A percentile compares a stretch with the other conserved stretches of the same genome.
phyloP scores from a whole-genome alignment of 2,329 filamentous ascomycete genomes.

The Capronia epimyces region DNA sequence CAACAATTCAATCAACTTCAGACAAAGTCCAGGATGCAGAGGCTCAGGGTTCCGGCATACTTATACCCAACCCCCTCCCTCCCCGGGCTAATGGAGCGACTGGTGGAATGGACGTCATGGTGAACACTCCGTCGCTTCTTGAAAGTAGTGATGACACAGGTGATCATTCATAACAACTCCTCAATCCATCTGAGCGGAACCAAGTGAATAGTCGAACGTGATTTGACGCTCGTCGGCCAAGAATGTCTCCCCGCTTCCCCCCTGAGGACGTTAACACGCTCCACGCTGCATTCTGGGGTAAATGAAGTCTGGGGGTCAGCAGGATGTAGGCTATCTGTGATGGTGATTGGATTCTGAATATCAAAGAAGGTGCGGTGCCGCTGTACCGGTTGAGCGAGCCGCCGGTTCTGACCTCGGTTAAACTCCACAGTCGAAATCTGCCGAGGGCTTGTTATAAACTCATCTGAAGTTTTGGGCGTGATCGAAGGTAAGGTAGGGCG shows the following conservation, averaged over 20 bases:
- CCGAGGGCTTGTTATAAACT: too few species aligned
- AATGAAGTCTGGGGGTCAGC: too few species aligned
- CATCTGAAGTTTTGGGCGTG: too few species aligned
- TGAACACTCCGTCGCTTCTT: conserved; percentile 12
- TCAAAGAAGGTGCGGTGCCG: too few species aligned
- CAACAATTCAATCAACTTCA: background rate
- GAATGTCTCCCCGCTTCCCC: conserved; percentile 16
- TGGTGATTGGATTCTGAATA: too few species aligned
- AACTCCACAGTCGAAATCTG: too few species aligned
- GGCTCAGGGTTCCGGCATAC: background rate
- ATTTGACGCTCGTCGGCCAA: background rate
- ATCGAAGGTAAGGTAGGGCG: too few species aligned
- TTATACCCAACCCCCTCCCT: conserved; percentile 7
- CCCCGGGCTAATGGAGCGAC: background rate
- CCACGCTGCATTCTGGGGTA: background rate
- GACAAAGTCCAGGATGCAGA: background rate
- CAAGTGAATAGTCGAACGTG: background rate
- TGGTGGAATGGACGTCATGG: conserved; percentile 18
- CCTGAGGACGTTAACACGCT: conserved; percentile 6
- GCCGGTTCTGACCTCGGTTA: too few species aligned
- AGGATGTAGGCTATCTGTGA: too few species aligned
- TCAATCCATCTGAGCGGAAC: conserved; percentile 10
- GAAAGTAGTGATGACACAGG: background rate
- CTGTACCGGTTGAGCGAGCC: too few species aligned
- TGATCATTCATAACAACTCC: background rate